Percentiles rank a stretch among this genome's conserved stretches.
Conservation (phyloP, 441 rosid species). For the Pelargonium citronellum region DNA sequence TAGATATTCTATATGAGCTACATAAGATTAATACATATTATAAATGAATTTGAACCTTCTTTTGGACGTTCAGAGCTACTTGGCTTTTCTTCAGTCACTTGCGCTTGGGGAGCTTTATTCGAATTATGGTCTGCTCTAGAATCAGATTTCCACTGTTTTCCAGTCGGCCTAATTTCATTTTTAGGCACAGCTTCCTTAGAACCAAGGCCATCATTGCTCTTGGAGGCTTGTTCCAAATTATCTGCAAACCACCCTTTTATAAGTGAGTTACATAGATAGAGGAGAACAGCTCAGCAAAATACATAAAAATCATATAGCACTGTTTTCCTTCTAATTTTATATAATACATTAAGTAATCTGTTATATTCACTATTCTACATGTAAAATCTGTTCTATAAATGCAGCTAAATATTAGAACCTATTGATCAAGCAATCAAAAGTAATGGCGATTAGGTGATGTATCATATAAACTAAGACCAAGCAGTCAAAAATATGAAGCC, state of each 20-base stretch:
- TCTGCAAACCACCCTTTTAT: conserved; percentile 35
- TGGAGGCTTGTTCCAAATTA: conserved; percentile 31
- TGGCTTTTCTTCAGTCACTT: conserved; percentile 47
- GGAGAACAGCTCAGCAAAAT: not conserved
- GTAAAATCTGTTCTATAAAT: too few species aligned
- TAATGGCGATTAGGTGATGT: not conserved
- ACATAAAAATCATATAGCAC: not conserved
- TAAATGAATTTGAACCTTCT: conserved; percentile 47
- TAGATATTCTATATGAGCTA: not conserved
- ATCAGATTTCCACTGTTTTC: conserved; percentile 22
- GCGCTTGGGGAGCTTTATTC: conserved; percentile 23
- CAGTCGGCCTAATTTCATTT: conserved; percentile 27
- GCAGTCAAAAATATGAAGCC: conserved; percentile 2
- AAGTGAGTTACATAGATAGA: not conserved
- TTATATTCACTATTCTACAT: too few species aligned
- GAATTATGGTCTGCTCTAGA: conserved; percentile 27
- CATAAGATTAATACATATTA: not conserved
- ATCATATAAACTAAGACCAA: not conserved
- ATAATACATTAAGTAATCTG: too few species aligned
- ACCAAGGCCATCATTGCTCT: conserved; percentile 24
- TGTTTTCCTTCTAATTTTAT: too few species aligned
- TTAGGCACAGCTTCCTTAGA: conserved; percentile 25
- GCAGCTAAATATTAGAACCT: too few species aligned
- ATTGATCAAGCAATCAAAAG: not conserved
- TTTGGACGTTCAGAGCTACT: conserved; percentile 55